Conservation (phyloP, 345 rosid species). For the Barbarea vulgaris region DNA sequence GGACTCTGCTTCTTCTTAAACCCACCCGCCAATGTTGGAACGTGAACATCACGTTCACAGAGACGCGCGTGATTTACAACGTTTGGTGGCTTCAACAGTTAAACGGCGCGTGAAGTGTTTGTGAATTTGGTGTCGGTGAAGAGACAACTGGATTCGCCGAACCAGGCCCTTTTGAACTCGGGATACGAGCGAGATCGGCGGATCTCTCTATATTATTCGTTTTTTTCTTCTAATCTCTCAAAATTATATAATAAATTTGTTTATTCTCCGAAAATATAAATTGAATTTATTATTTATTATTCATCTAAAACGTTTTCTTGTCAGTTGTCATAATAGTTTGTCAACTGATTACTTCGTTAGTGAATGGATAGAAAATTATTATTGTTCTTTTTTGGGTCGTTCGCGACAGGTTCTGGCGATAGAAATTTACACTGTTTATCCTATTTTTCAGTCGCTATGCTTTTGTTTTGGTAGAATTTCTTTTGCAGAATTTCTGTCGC, state of each 20-base stretch:
- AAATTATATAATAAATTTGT: neutral
- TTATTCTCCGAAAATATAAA: no score
- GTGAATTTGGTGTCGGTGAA: conserved; percentile 37
- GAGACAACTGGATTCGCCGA: conserved; percentile 33
- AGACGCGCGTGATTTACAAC: neutral
- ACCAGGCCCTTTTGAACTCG: conserved; percentile 12
- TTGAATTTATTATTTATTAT: no score
- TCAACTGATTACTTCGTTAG: no score
- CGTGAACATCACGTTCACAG: neutral
- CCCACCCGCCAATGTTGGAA: neutral
- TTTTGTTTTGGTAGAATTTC: no score
- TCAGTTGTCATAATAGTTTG: neutral
- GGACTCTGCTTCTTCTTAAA: neutral
- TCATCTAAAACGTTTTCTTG: neutral
- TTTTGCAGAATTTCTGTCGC: no score
- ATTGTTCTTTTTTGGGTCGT: no score
- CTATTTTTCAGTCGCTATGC: no score
- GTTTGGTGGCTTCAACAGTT: neutral
- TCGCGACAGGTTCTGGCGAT: no score
- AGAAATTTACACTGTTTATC: no score
- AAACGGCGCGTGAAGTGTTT: neutral
- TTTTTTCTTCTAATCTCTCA: neutral
- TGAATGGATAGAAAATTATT: no score
- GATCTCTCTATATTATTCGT: neutral
- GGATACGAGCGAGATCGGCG: conserved; percentile 30